Base-by-base conservation (phyloP, 176 grass and related monocot species). In the Stipa capillata region DNA sequence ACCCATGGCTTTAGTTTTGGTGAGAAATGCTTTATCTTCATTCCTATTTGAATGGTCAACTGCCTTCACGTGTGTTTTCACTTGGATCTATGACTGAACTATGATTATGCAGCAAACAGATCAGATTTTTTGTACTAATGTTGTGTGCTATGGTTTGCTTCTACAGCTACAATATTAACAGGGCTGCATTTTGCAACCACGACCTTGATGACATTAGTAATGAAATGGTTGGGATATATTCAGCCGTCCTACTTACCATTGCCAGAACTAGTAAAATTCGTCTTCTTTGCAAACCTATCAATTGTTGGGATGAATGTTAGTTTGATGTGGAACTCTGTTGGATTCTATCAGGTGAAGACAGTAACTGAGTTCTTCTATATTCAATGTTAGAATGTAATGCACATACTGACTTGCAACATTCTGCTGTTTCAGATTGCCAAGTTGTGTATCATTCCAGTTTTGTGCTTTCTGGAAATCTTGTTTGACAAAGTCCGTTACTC, bases 401-500 rank as follows among this genome's bases (percentile, higher is more conserved):
- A 58, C 15, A 21, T 28, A 58, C 24, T 29, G 11, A 58, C 27
- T 28, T 58, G 25, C 25, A 58, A n/a, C 3, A 11, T 28, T 58
- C 55, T 58, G 25, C 12, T 58, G 24, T 58, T 58, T 13, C 55
- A 58, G 55, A 58, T 58, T 31, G 48, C 21, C 24, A 69, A 16
- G 24, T 29, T 45, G 24, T 69, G 36, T 24, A 69, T 69, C 15
- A 44, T 69, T 69, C 65, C 36, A 8, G 37, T 36, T 41, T 41
- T 67, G 67, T 84, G 82, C 54, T 52, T 84, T 77, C 61, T 84
- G 2, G 82, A 77, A 69, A 64, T 84, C 57, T 23, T 77, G 73
- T 84, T 84, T 24, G 82, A 84, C 35, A 84, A 84, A 39, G 55
- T 77, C 27, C 73, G 25, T 59, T 84, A 84, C 17, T 77, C 73